phyloP scores from a whole-genome alignment of 345 rosid species.

The Isatis tinctoria region DNA sequence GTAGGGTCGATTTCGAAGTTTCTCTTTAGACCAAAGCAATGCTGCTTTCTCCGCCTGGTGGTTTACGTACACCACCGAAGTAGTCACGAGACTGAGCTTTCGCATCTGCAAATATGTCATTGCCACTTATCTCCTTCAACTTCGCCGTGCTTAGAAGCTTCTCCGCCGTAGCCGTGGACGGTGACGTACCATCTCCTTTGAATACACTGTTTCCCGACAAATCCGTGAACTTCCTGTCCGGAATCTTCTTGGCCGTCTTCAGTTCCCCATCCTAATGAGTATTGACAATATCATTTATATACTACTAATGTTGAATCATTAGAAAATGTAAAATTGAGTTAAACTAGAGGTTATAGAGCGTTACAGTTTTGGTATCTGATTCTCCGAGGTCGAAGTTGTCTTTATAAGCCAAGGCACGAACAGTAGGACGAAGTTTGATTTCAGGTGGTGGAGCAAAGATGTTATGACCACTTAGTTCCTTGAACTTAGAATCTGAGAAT shows the following conservation, averaged over 20 bases:
- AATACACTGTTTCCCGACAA: conserved; percentile 84
- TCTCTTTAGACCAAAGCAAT: conserved; percentile 70
- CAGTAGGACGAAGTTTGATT: conserved; percentile 68
- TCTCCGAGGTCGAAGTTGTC: conserved; percentile 77
- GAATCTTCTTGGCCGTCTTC: conserved; percentile 84
- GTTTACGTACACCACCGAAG: conserved; percentile 94
- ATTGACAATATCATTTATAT: not conserved
- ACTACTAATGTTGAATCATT: not conserved
- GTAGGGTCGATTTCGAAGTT: not conserved
- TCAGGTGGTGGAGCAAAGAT: conserved; percentile 98
- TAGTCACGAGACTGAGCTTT: conserved; percentile 82
- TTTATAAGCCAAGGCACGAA: conserved; percentile 63
- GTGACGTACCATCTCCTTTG: conserved; percentile 49
- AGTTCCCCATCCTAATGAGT: conserved; percentile 39
- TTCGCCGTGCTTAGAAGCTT: conserved; percentile 68
- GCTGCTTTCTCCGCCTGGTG: conserved; percentile 98
- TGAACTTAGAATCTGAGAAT: conserved; percentile 76
- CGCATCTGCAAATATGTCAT: conserved; percentile 79
- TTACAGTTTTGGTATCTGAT: conserved; percentile 16
- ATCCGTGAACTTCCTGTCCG: conserved; percentile 61
- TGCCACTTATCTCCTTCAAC: conserved; percentile 79
- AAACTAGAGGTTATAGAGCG: not conserved
- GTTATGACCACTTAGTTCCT: conserved; percentile 89
- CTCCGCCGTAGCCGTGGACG: conserved; percentile 46
- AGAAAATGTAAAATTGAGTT: too few species aligned